Percentiles rank a stretch among this genome's conserved stretches.
phyloP scores from a whole-genome alignment of 768 basidiomycete species.

The Boletus barrowsii region DNA sequence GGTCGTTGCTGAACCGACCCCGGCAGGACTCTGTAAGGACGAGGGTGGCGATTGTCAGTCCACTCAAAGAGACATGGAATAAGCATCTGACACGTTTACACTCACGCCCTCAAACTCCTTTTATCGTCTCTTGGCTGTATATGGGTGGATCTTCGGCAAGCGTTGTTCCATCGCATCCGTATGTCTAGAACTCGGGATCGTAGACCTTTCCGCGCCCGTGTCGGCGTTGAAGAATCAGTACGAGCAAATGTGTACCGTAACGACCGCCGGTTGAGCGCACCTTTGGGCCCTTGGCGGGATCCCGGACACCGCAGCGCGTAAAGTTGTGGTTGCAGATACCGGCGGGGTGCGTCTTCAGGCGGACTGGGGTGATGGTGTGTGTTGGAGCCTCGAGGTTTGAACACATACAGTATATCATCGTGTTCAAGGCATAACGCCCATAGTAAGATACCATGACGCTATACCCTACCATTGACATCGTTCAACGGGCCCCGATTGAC shows the following conservation, averaged over 20 bases:
- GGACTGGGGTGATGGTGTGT: neutral
- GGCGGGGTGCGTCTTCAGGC: constrained; percentile 2
- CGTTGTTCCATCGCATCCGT: constrained; percentile 16
- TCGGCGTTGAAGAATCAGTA: constrained; percentile 26
- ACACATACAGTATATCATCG: no score
- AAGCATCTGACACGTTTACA: no score
- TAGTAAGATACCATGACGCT: no score
- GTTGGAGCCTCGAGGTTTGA: neutral
- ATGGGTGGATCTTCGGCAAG: constrained; percentile 13
- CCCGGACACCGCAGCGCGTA: constrained; percentile 6
- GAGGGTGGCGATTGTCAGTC: no score
- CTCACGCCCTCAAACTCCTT: constrained; percentile 9
- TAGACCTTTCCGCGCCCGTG: constrained; percentile 28
- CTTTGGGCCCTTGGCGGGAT: neutral
- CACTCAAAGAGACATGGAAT: no score
- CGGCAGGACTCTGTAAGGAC: neutral
- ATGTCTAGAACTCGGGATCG: constrained; percentile 12
- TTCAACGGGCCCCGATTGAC: no score
- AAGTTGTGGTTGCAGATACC: constrained; percentile 5
- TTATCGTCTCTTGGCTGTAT: neutral
- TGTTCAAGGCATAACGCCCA: no score
- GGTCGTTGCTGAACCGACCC: neutral
- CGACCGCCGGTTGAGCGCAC: neutral
- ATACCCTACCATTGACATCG: no score
- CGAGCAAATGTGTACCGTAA: constrained; percentile 8